phyloP scores from a whole-genome alignment of 2,329 filamentous ascomycete genomes.

The Kalmusia sp. region DNA sequence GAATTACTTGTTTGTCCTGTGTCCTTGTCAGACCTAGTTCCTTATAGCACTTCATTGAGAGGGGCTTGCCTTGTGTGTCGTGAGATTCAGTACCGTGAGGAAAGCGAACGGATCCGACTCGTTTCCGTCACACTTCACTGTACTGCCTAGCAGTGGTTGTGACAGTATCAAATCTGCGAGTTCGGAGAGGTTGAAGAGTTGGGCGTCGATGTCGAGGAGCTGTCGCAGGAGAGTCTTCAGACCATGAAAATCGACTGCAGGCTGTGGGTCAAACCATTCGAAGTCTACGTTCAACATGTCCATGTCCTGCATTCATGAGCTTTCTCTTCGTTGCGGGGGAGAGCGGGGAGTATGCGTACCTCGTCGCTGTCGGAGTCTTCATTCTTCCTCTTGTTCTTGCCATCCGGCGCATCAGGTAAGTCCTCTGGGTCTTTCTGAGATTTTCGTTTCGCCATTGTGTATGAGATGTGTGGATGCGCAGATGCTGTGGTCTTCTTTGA shows the following conservation, averaged over 20 bases:
- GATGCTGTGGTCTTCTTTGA: slow-evolving; percentile 8
- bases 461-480: slow-evolving; percentile 12
- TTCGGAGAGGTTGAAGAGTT: slow-evolving; percentile 85
- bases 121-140: slow-evolving; percentile 96
- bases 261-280: slow-evolving; percentile 96
- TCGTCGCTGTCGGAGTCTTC: slow-evolving; percentile 48
- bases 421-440: slow-evolving; percentile 41
- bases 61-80: slow-evolving; percentile 68
- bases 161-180: slow-evolving; percentile 86
- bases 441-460: slow-evolving; percentile 47
- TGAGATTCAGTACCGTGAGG: slow-evolving; percentile 83
- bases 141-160: slow-evolving; percentile 88
- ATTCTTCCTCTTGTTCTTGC: slow-evolving; percentile 35
- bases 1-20: slow-evolving; percentile 73
- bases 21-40: slow-evolving; percentile 4
- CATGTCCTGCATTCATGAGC: slow-evolving; percentile 68
- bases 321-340: slow-evolving; percentile 8
- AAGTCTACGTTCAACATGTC: slow-evolving; percentile 96
- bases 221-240: slow-evolving; percentile 89
- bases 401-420: slow-evolving; percentile 42
- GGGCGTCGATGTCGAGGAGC: slow-evolving; percentile 86
- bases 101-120: slow-evolving; percentile 93
- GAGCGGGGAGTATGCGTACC: slow-evolving; percentile 28
- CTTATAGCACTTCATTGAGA: background rate
- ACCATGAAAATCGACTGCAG: slow-evolving; percentile 91